Conservation (phyloP, 2,329 filamentous ascomycete species). For the Nothophaeocryptopus gaeumannii region DNA sequence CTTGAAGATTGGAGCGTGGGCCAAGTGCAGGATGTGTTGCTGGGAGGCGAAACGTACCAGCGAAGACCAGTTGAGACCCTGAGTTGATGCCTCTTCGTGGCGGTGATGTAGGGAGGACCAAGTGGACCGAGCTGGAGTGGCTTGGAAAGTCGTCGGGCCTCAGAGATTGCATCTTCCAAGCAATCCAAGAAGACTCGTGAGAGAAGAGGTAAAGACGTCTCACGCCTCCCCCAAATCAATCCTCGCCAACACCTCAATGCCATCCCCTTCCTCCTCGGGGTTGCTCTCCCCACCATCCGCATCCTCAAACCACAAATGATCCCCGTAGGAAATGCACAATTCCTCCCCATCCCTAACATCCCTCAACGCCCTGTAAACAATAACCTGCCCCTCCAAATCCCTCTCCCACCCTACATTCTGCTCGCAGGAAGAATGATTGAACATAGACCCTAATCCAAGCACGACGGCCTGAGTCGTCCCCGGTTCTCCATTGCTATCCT, state of each 20-base stretch:
- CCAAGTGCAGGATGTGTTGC: not conserved
- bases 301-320: constrained; percentile 48
- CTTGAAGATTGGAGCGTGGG: not conserved
- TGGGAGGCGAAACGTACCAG: not conserved
- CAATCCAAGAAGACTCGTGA: not conserved
- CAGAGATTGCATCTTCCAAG: no score
- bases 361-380: constrained; percentile 51
- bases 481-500: constrained; percentile 1
- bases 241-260: constrained; percentile 38
- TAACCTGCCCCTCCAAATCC: constrained; percentile 44
- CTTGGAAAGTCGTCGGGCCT: no score
- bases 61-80: no score
- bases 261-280: constrained; percentile 31
- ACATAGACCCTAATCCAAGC: constrained; percentile 57
- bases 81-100: no score
- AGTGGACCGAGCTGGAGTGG: no score
- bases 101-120: no score
- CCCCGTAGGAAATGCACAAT: constrained; percentile 53
- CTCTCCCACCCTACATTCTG: constrained; percentile 58
- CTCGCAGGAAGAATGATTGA: constrained; percentile 52
- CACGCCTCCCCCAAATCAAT: constrained; percentile 35
- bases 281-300: constrained; percentile 32
- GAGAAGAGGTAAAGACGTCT: not conserved
- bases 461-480: constrained; percentile 52
- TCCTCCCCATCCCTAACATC: constrained; percentile 54